Conservation (phyloP, 169 alveolate species). For the Plasmodium billcollinsi region DNA sequence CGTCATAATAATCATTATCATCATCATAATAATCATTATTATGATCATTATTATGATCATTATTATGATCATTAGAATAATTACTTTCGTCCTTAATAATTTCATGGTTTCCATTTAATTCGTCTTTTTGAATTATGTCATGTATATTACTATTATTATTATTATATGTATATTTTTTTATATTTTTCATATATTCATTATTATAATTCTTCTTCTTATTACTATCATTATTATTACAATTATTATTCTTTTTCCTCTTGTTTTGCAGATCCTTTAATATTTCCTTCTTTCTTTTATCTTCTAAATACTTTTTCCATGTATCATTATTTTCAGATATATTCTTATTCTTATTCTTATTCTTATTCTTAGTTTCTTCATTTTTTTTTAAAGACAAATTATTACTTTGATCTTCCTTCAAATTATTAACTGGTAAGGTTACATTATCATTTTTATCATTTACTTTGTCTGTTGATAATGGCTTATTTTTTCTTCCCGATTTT, state of each 20-base stretch:
- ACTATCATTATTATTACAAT: not conserved
- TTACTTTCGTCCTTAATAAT: not conserved
- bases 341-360: not conserved
- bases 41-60: not conserved
- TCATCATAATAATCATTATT: conserved; percentile 5
- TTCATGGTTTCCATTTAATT: not conserved
- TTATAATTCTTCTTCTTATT: not conserved
- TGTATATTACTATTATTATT: not conserved
- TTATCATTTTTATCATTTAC: not conserved
- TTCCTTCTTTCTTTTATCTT: conserved; percentile 51
- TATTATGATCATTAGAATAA: not conserved
- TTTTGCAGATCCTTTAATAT: conserved; percentile 55
- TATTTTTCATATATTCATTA: not conserved
- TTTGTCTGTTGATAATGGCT: not conserved
- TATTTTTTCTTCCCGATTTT: not conserved
- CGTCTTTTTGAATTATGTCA: not conserved
- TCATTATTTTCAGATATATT: conserved; percentile 7
- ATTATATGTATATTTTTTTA: not conserved
- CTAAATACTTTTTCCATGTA: conserved; percentile 44
- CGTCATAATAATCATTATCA: not conserved
- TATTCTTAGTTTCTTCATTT: not conserved
- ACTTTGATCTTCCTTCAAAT: not conserved
- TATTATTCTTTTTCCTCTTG: not conserved
- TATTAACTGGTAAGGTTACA: not conserved
- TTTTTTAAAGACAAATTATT: not conserved